Evolutionary conservation across 1,284 basidiomycete genomes (phyloP), one percentile per base, ranked within the genome.

Genomic region (Thecaphora frezii): DNA sequence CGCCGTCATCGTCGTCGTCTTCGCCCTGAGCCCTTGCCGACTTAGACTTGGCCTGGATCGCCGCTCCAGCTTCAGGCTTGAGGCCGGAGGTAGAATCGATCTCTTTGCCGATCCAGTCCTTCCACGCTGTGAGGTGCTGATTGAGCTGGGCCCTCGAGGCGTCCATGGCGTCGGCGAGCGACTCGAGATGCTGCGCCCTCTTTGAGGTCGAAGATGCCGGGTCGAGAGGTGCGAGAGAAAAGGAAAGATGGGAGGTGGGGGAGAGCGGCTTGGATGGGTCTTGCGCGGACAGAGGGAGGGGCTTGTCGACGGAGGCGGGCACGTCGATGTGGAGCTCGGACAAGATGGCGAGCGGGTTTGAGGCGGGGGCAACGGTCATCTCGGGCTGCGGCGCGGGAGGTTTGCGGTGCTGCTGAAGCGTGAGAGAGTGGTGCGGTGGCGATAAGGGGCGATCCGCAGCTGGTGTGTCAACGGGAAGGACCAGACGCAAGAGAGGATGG

Each of bases 101-200:
- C 28, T 67, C 57, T 22, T 67, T 59, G 10, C 60, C 60, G 5
- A 48, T 36, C 65, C 60, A 67, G 22, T 59, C 56, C 25, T 66
- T 66, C 64, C 64, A 66, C 3, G 39, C 36, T 3, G 64, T 62
- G 5, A 66, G 33, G 18, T 62, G 3, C 3, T 43, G 33, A 28
- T 67, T 67, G 21, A 67, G 38, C 10, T 42, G 40, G 1, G 48
- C n/a, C n/a, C 57, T 22, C 13, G 65, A 19, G 3, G 38, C 23
- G 43, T 63, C 60, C 40, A 67, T 44, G 14, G 53, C 43, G 18
- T 66, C 56, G 43, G 56, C 64, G 8, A 66, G 48, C 14, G 40
- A n/a, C 2, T 42, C 26, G 4, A 66, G 46, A 12, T 49, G 48
- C 38, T 54, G 36, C 10, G 57, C 33, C 8, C 16, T 36, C 4